Conservation (phyloP, 345 rosid species). For the Raphanus raphanistrum region DNA sequence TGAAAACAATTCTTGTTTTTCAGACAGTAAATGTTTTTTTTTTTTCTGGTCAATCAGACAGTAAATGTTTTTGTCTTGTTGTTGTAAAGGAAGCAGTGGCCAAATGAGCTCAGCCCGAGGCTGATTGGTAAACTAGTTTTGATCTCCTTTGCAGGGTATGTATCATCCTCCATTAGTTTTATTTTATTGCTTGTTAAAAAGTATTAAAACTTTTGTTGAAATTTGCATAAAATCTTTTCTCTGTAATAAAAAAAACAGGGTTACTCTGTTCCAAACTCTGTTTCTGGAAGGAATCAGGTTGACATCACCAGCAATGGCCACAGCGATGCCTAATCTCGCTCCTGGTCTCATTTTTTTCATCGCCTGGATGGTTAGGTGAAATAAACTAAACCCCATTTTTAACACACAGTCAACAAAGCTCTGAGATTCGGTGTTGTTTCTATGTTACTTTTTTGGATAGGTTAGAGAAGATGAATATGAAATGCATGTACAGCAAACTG, state of each 20-base stretch:
- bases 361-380: constrained; percentile 71
- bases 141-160: constrained; percentile 81
- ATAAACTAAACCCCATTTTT: background rate
- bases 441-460: constrained; percentile 39
- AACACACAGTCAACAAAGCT: background rate
- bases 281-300: constrained; percentile 81
- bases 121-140: constrained; percentile 62
- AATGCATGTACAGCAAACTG: constrained; percentile 66
- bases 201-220: background rate
- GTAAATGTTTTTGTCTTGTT: constrained; percentile 2
- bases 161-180: background rate
- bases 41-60: too few relatives aligned
- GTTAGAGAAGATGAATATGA: constrained; percentile 66
- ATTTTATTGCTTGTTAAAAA: background rate
- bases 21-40: background rate
- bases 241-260: constrained; percentile 43
- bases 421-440: background rate
- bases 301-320: constrained; percentile 92
- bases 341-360: constrained; percentile 85
- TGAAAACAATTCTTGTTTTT: background rate
- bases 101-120: constrained; percentile 51
- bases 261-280: constrained; percentile 76
- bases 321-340: constrained; percentile 97
- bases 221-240: background rate
- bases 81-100: constrained; percentile 74